A percentile compares a stretch with the other conserved stretches of the same genome.
phyloP scores from a whole-genome alignment of 495 filamentous ascomycete genomes.

The Penicilliopsis zonata region DNA sequence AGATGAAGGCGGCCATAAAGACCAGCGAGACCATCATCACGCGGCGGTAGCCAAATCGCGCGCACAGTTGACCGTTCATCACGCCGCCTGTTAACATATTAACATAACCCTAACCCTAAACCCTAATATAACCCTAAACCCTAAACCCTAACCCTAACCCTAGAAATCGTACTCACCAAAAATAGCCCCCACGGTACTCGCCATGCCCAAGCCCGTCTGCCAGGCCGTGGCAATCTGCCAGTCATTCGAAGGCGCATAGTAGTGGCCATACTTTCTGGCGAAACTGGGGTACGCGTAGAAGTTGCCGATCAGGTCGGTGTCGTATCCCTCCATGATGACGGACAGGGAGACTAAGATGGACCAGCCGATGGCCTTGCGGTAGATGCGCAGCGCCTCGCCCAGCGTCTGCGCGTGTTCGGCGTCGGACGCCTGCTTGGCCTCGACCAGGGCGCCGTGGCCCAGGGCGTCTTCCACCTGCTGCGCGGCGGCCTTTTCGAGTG shows the following conservation, averaged over 20 bases:
- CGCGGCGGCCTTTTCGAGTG: too few species aligned
- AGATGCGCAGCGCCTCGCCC: constrained; percentile 21
- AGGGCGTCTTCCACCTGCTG: too few species aligned
- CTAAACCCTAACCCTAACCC: too few species aligned
- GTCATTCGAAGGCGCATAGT: constrained; percentile 8
- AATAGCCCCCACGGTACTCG: constrained; percentile 20
- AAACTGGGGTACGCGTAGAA: constrained; percentile 28
- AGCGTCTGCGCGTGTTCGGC: constrained; percentile 20
- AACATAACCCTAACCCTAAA: too few species aligned
- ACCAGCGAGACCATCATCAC: constrained; percentile 30
- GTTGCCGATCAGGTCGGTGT: constrained; percentile 25
- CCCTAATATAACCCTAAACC: too few species aligned
- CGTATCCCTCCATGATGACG: constrained; percentile 43
- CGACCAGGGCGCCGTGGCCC: too few species aligned
- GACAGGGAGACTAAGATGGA: constrained; percentile 30
- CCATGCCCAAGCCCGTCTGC: constrained; percentile 24
- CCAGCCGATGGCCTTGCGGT: constrained; percentile 39
- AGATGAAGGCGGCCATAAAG: constrained; percentile 35
- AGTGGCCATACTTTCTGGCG: constrained; percentile 21
- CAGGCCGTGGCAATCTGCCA: constrained; percentile 22
- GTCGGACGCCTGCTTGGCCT: constrained; percentile 21
- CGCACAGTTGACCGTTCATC: constrained; percentile 33
- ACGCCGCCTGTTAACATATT: constrained; percentile 19
- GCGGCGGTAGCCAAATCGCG: constrained; percentile 30
- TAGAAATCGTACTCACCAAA: too few species aligned